phyloP scores from a whole-genome alignment of 371 early-diverging fungal species.

The Apophysomyces trapeziformis region DNA sequence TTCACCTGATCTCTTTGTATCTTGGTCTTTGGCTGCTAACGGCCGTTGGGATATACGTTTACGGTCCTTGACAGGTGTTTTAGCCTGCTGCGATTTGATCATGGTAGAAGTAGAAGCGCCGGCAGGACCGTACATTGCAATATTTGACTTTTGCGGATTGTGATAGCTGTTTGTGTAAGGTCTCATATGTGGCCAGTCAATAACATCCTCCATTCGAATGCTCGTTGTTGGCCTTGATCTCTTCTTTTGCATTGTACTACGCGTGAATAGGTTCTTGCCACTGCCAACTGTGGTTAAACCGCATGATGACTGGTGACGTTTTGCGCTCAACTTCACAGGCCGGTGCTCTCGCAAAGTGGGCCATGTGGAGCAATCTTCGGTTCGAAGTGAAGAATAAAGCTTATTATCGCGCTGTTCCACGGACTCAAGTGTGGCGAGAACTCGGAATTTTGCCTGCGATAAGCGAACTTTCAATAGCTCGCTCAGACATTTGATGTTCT shows the following conservation, averaged over 20 bases:
- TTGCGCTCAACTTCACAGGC: conserved; percentile 17
- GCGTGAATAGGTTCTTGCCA: conserved; percentile 20
- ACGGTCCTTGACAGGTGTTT: background rate
- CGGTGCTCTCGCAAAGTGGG: conserved; percentile 8
- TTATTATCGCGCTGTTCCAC: conserved; percentile 14
- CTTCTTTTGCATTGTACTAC: conserved; percentile 9
- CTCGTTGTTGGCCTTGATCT: background rate
- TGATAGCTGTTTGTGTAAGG: background rate
- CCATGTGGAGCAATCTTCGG: conserved; percentile 15
- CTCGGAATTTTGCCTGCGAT: conserved; percentile 32
- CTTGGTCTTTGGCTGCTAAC: conserved; percentile 3
- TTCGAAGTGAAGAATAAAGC: conserved; percentile 17
- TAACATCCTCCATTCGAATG: background rate
- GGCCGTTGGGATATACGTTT: conserved; percentile 1
- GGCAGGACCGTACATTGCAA: conserved; percentile 6
- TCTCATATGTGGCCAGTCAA: background rate
- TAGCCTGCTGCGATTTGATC: conserved; percentile 15
- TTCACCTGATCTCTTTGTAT: conserved; percentile 1
- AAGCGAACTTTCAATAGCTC: conserved; percentile 31
- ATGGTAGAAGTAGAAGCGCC: conserved; percentile 5
- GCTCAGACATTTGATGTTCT: conserved; percentile 26
- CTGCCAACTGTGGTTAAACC: conserved; percentile 25
- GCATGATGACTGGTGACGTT: conserved; percentile 17
- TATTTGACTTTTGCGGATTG: background rate
- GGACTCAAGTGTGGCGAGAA: conserved; percentile 28